Percentiles rank a stretch among this genome's conserved stretches.
These are phyloP conservation scores for Lactifluus echinatus DNA, from an alignment of 768 basidiomycete species.

Conservation along the genomic window DNA sequence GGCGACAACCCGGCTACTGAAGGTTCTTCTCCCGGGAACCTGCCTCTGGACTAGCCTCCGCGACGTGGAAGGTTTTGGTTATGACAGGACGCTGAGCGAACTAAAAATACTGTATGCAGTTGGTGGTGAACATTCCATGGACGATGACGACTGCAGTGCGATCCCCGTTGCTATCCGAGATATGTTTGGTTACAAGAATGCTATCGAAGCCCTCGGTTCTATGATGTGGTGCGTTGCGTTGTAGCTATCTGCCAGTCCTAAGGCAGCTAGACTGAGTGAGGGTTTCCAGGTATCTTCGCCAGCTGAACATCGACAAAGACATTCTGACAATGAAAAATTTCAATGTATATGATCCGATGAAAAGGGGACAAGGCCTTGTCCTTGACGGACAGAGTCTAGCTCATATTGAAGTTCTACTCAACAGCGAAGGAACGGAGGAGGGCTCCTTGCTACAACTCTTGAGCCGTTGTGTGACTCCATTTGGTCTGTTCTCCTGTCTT, in stretches of 20 bases:
- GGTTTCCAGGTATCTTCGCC: conserved; percentile 62
- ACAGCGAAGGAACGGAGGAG: conserved; percentile 89
- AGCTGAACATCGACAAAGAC: conserved; percentile 93
- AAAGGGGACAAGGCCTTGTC: conserved; percentile 72
- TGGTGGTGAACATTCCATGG: conserved; percentile 36
- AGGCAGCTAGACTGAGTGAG: neutral
- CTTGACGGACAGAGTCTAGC: conserved; percentile 93
- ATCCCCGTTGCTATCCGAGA: conserved; percentile 68
- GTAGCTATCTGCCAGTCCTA: neutral
- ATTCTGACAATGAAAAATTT: conserved; percentile 95
- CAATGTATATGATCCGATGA: conserved; percentile 95
- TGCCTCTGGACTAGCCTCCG: conserved; percentile 89
- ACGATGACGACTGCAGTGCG: conserved; percentile 34
- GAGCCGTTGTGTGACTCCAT: conserved; percentile 81
- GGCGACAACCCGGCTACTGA: conserved; percentile 72
- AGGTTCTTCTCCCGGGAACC: conserved; percentile 64
- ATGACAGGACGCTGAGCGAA: conserved; percentile 59
- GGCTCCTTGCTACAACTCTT: conserved; percentile 82
- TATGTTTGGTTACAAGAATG: conserved; percentile 54
- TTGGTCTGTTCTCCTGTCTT: conserved; percentile 44
- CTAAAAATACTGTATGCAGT: conserved; percentile 57
- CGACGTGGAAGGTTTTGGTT: conserved; percentile 73
- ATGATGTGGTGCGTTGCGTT: conserved; percentile 71
- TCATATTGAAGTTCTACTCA: conserved; percentile 88
- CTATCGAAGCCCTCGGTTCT: conserved; percentile 81